Percentiles rank a stretch among this genome's conserved stretches.
These are phyloP conservation scores for Extremus antarcticus DNA, from an alignment of 495 filamentous ascomycete genomes.

Conservation along the genomic window DNA sequence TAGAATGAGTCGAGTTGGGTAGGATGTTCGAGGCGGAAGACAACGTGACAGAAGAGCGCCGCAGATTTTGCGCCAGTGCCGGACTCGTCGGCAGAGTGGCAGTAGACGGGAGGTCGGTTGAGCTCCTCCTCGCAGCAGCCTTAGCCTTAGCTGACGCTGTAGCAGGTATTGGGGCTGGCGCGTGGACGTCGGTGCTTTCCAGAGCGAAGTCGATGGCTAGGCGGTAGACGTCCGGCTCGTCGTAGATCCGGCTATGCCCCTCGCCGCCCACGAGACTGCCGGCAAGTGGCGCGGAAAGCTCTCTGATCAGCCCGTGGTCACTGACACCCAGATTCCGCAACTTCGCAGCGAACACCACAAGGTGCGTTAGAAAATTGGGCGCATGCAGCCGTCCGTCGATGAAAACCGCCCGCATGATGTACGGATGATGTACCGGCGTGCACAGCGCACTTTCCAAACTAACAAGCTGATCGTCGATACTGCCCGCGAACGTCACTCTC, in stretches of 20 bases:
- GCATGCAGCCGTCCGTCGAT: constrained; percentile 88
- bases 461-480: constrained; percentile 93
- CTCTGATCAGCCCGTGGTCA: constrained; percentile 87
- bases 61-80: constrained; percentile 12
- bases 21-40: background rate
- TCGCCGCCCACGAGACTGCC: constrained; percentile 87
- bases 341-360: constrained; percentile 88
- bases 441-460: constrained; percentile 86
- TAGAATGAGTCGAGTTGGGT: background rate
- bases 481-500: constrained; percentile 74
- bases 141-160: background rate
- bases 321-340: constrained; percentile 83
- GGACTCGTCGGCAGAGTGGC: background rate
- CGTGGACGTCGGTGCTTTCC: constrained; percentile 51
- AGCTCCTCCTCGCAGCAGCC: background rate
- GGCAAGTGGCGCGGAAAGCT: constrained; percentile 77
- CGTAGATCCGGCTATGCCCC: constrained; percentile 86
- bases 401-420: constrained; percentile 87
- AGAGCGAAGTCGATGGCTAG: constrained; percentile 77
- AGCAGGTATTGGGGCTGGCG: background rate
- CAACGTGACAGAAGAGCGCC: background rate
- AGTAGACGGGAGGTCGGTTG: background rate
- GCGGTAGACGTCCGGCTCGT: constrained; percentile 79
- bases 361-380: constrained; percentile 82
- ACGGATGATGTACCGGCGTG: constrained; percentile 70